A percentile compares a stretch with the other conserved stretches of the same genome.
phyloP scores from a whole-genome alignment of 176 grass and related monocot species.

The Panicum miliaceum region DNA sequence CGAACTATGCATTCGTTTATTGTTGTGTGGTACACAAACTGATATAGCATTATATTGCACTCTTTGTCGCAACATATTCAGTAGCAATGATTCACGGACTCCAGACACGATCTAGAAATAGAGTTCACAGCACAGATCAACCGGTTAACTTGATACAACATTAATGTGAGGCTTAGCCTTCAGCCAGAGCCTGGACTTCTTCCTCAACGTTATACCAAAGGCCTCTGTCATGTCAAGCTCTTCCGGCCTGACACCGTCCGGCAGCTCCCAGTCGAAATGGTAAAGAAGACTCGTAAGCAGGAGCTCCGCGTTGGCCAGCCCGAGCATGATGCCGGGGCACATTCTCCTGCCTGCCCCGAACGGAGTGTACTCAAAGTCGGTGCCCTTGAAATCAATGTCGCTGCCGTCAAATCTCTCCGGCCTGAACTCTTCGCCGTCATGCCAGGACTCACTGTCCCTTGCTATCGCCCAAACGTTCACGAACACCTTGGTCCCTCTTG shows the following conservation, averaged over 20 bases:
- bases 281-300: slow-evolving; percentile 31
- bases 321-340: neutral
- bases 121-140: neutral
- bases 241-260: neutral
- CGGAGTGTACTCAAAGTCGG: slow-evolving; percentile 23
- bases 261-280: slow-evolving; percentile 37
- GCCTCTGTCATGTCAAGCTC: slow-evolving; percentile 27
- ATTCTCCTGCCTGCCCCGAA: slow-evolving; percentile 30
- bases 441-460: neutral
- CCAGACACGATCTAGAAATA: neutral
- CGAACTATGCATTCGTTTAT: neutral
- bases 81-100: neutral
- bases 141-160: neutral
- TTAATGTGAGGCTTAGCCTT: neutral
- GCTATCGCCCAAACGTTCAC: slow-evolving; percentile 46
- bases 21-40: neutral
- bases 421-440: slow-evolving; percentile 26
- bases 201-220: slow-evolving; percentile 16
- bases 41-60: too few relatives aligned
- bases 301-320: slow-evolving; percentile 29
- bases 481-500: slow-evolving; percentile 39
- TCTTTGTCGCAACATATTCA: too few relatives aligned
- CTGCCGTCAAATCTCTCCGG: slow-evolving; percentile 28
- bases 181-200: slow-evolving; percentile 11
- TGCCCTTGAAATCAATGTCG: slow-evolving; percentile 28